Percentiles rank a stretch among this genome's conserved stretches.
phyloP scores from a whole-genome alignment of 305 asterid species.

The Solanum hybrid region DNA sequence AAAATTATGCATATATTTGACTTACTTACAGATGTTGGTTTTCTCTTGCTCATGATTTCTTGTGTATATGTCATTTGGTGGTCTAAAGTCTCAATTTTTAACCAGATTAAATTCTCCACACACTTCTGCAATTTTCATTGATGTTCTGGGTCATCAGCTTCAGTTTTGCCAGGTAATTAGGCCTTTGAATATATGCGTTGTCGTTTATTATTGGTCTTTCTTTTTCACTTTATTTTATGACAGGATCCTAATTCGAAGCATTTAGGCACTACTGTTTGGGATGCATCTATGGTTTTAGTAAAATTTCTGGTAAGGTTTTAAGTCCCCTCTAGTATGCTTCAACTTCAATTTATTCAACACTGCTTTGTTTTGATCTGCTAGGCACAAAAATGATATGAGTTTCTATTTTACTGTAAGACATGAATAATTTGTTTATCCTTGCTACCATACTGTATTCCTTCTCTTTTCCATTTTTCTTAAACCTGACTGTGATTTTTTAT shows the following conservation, averaged over 20 bases:
- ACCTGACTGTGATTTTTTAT: background rate
- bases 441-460: background rate
- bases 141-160: slow-evolving; percentile 79
- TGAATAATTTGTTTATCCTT: background rate
- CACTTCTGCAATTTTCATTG: slow-evolving; percentile 63
- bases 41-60: background rate
- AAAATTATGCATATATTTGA: background rate
- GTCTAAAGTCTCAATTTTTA: background rate
- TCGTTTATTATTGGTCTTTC: background rate
- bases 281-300: slow-evolving; percentile 91
- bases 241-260: slow-evolving; percentile 98
- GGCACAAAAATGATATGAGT: background rate
- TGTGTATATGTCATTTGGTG: background rate
- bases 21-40: background rate
- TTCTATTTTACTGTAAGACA: background rate
- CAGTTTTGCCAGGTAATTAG: slow-evolving; percentile 75
- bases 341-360: background rate
- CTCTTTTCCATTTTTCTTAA: background rate
- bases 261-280: slow-evolving; percentile 97
- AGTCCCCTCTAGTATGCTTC: background rate
- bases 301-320: slow-evolving; percentile 64
- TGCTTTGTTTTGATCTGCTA: background rate
- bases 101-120: slow-evolving; percentile 74
- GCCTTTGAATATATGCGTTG: background rate
- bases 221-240: slow-evolving; percentile 12